Percentiles rank a stretch among this genome's conserved stretches.
Evolutionary conservation across 1,284 basidiomycete species (phyloP).

Genomic region (Moesziomyces aphidis): DNA sequence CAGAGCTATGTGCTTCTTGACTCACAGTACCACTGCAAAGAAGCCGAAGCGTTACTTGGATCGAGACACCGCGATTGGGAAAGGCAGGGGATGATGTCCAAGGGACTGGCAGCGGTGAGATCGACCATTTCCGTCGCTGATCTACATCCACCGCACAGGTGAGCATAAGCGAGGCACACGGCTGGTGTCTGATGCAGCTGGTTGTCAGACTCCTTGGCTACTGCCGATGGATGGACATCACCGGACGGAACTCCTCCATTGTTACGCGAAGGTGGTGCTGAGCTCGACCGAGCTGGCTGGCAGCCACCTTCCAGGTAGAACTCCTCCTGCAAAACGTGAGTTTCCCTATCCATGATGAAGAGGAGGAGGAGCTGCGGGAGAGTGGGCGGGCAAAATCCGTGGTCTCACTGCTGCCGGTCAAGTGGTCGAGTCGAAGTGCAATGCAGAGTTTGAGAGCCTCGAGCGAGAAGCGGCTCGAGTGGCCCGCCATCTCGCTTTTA

Average conservation of each 20-base stretch:
- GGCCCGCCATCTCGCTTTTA: no score
- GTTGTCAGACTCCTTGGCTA: neutral
- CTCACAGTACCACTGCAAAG: neutral
- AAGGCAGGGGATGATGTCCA: neutral
- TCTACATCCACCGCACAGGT: neutral
- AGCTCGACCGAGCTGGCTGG: slow-evolving; percentile 11
- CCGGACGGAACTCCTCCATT: neutral
- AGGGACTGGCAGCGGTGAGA: neutral
- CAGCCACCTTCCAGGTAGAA: neutral
- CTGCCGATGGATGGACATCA: neutral
- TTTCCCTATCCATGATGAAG: slow-evolving; percentile 13
- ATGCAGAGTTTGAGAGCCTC: no score
- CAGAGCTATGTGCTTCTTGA: neutral
- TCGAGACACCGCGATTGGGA: neutral
- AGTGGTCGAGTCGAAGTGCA: no score
- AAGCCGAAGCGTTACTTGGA: neutral
- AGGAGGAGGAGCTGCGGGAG: neutral
- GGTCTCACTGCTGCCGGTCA: neutral
- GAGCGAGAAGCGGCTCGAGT: no score
- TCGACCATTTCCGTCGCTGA: neutral
- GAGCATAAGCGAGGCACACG: neutral
- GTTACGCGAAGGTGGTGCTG: slow-evolving; percentile 8
- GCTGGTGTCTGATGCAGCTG: neutral
- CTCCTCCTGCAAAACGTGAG: neutral
- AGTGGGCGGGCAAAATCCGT: neutral